Evolutionary conservation across 2,329 filamentous ascomycete species (phyloP), one percentile per base, ranked within the genome.

Genomic region (Fusarium vanettenii): DNA sequence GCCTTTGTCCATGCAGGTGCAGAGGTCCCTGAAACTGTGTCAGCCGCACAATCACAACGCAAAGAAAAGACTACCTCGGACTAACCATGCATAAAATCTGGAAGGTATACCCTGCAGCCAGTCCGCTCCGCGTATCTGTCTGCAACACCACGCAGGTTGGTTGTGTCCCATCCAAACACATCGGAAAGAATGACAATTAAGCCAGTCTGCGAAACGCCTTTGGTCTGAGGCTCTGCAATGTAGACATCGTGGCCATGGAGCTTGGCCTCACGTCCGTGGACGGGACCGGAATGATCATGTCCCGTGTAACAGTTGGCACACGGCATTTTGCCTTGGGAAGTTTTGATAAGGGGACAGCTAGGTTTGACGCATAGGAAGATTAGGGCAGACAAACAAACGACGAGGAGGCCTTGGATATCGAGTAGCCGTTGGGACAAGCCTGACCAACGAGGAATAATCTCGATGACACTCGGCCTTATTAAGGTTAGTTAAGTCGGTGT

Each of bases 41-140:
- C 57, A 60, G 22, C 48, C 22, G 48, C 22, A 55, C 25, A 25
- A 55, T 27, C 25, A 55, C 48, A 11, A 14, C 18, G 27, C 20
- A 55, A 25, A 31, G 48, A 29, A n/a, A 27, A 35, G 6, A 35
- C 14, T 16, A 20, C 14, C 29, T 29, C 16, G 9, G 9, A 61
- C 59, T 48, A 61, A 48, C 59, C 59, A 61, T 61, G 39, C 59
- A 61, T 61, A 13, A 61, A 61, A 61, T 61, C 59, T 48, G 59
- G 59, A 20, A 61, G 37, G 39, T 48, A 61, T 43, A 61, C 59
- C 31, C 39, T 41, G 37, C 59, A 61, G 25, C 37, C 39, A 29
- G 59, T 48, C 27, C 59, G 37, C 59, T 61, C 39, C 11, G 59
- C 59, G 39, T 61, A 61, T 10, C 18, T 43, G 59, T 61, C 59